Evolutionary conservation across 2,329 filamentous ascomycete species (phyloP).

Genomic region (Diaporthe caulivora): DNA sequence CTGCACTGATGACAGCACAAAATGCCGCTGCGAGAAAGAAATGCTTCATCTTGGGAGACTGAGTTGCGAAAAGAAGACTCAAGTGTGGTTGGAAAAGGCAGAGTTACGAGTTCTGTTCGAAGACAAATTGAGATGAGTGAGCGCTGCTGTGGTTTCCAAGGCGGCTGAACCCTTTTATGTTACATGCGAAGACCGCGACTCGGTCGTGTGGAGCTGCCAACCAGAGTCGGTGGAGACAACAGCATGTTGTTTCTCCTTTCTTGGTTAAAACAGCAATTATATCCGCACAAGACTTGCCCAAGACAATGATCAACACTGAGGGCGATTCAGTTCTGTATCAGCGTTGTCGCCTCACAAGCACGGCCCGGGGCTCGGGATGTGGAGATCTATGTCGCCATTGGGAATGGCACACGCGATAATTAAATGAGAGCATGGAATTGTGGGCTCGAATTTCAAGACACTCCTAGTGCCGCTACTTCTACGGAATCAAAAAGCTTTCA

Average conservation of each 20-base stretch:
- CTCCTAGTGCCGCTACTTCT: background rate
- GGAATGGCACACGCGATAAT: background rate
- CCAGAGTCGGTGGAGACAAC: background rate
- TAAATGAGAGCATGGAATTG: background rate
- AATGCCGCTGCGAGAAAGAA: background rate
- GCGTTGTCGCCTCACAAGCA: background rate
- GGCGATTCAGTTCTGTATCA: background rate
- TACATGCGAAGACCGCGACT: background rate
- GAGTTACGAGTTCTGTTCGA: background rate
- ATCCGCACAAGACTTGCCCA: background rate
- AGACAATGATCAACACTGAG: slow-evolving; percentile 3
- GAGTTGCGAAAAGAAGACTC: background rate
- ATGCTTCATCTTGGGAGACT: background rate
- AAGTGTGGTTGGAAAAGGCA: too few species aligned
- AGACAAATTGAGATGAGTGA: too few species aligned
- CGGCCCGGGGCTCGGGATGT: background rate
- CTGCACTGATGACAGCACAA: background rate
- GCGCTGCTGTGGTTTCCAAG: background rate
- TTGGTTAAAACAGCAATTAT: background rate
- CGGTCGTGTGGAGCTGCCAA: background rate
- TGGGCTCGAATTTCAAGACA: background rate
- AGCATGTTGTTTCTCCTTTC: background rate
- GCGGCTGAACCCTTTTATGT: background rate
- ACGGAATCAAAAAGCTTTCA: background rate
- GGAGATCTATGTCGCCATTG: background rate